Conservation (phyloP, 371 early-diverging fungal genomes). For the Chytridium lagenaria region DNA sequence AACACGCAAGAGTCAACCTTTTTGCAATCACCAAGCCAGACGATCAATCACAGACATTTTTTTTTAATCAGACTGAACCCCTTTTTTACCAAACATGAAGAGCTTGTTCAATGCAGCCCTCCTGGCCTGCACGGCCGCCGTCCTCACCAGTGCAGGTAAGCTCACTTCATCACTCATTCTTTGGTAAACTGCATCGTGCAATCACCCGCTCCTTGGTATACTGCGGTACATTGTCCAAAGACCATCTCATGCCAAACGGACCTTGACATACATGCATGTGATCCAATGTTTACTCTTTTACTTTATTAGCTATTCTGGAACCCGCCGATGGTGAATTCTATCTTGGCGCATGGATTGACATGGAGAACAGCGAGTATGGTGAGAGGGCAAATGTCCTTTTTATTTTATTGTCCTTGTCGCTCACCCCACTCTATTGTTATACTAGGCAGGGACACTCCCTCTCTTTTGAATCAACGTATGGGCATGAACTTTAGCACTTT, state of each 20-base stretch:
- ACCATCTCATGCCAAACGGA: background rate
- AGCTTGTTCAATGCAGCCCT: too few relatives aligned
- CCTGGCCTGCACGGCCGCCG: too few relatives aligned
- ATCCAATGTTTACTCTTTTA: background rate
- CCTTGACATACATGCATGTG: background rate
- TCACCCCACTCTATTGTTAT: background rate
- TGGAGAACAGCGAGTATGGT: background rate
- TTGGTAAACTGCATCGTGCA: too few relatives aligned
- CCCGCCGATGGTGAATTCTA: conserved; percentile 14
- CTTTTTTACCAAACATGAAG: too few relatives aligned
- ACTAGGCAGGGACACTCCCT: conserved; percentile 38
- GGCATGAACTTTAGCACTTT: conserved; percentile 28
- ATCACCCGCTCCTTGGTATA: too few relatives aligned
- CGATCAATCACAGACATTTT: too few relatives aligned
- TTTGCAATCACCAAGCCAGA: too few relatives aligned
- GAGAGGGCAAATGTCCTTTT: background rate
- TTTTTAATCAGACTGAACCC: too few relatives aligned
- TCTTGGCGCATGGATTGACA: conserved; percentile 28
- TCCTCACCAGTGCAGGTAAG: too few relatives aligned
- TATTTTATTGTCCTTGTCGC: background rate
- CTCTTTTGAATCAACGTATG: conserved; percentile 41
- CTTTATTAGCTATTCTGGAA: background rate
- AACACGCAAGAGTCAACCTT: too few relatives aligned
- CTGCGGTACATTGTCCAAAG: background rate
- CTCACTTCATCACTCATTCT: too few relatives aligned